Conservation (phyloP, 768 basidiomycete genomes). For the Myochromella boudieri region DNA sequence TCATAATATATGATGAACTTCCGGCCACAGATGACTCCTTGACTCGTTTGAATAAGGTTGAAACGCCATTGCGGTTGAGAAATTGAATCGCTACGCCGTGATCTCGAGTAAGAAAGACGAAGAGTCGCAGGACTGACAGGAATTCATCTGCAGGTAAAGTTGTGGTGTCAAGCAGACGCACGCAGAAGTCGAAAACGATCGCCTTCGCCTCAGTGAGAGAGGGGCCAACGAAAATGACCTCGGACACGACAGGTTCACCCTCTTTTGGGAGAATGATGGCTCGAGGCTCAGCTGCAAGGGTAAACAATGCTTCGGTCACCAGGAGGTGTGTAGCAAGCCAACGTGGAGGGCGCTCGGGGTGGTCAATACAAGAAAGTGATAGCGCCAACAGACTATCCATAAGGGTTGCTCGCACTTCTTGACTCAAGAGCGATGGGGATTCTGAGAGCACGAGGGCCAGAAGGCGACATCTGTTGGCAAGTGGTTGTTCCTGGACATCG, state of each 20-base stretch:
- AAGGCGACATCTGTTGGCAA: slow-evolving; percentile 82
- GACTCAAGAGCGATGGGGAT: slow-evolving; percentile 56
- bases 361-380: slow-evolving; percentile 55
- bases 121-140: slow-evolving; percentile 75
- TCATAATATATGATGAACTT: slow-evolving; percentile 80
- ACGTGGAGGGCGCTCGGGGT: slow-evolving; percentile 63
- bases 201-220: slow-evolving; percentile 57
- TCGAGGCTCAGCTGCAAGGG: slow-evolving; percentile 71
- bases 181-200: slow-evolving; percentile 73
- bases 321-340: slow-evolving; percentile 90
- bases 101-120: slow-evolving; percentile 84
- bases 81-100: slow-evolving; percentile 64
- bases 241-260: slow-evolving; percentile 55
- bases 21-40: slow-evolving; percentile 59
- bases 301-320: slow-evolving; percentile 82
- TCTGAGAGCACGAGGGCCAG: slow-evolving; percentile 84
- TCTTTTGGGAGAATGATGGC: slow-evolving; percentile 67
- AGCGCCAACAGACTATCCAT: slow-evolving; percentile 71
- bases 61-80: slow-evolving; percentile 63
- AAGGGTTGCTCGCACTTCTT: slow-evolving; percentile 52
- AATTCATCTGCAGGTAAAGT: slow-evolving; percentile 78
- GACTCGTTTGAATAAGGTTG: slow-evolving; percentile 65
- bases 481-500: slow-evolving; percentile 70
- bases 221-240: slow-evolving; percentile 60
- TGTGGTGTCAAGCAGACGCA: slow-evolving; percentile 65